Conservation (phyloP, 352 stramenopile genomes). For the Phytophthora chlamydospora region DNA sequence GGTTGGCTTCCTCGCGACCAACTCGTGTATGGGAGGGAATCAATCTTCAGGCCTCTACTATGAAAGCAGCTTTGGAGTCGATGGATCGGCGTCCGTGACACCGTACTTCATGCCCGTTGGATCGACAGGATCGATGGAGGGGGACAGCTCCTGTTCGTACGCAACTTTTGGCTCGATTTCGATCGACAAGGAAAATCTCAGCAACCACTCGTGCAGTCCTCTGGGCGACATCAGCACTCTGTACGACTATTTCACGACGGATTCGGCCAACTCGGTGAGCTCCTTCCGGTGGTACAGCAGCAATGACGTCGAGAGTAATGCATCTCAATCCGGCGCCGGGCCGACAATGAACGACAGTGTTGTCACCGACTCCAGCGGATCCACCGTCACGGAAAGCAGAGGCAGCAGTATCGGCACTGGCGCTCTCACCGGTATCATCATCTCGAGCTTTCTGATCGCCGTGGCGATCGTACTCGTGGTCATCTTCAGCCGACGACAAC, state of each 20-base stretch:
- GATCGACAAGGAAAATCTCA: not conserved
- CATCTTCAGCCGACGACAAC: too few species aligned
- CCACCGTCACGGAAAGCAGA: too few species aligned
- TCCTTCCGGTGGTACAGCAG: conserved; percentile 12
- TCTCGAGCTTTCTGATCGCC: not conserved
- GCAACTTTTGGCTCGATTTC: not conserved
- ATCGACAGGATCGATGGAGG: conserved; percentile 5
- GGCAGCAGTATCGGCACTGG: too few species aligned
- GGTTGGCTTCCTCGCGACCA: conserved; percentile 11
- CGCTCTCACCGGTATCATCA: not conserved
- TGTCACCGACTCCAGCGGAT: too few species aligned
- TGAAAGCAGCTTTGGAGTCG: conserved; percentile 1
- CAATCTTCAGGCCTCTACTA: not conserved
- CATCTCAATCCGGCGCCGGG: too few species aligned
- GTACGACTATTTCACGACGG: too few species aligned
- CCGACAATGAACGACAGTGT: too few species aligned
- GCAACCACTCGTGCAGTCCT: not conserved
- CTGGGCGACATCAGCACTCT: too few species aligned
- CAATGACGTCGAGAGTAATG: conserved; percentile 1
- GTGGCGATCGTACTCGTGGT: not conserved
- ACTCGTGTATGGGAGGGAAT: conserved; percentile 12
- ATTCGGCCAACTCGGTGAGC: too few species aligned
- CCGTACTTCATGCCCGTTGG: not conserved
- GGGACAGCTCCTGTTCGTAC: conserved; percentile 4
- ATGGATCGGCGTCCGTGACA: conserved; percentile 9